phyloP scores from a whole-genome alignment of 306 rosid genomes.

The Purshia tridentata region DNA sequence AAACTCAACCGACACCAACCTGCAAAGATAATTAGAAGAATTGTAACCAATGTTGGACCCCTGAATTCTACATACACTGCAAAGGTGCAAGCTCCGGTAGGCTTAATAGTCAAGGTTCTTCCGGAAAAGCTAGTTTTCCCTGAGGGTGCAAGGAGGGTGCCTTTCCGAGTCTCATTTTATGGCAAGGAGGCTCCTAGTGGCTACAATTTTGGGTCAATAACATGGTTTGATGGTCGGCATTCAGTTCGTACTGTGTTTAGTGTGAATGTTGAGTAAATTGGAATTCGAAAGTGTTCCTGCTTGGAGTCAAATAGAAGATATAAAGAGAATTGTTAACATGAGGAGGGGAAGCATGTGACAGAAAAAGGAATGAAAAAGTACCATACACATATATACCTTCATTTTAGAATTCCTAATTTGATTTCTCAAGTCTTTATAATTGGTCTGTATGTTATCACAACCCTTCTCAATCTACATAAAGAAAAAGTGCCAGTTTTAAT shows the following conservation, averaged over 20 bases:
- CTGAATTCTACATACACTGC: conserved; percentile 63
- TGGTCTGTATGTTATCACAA: not conserved
- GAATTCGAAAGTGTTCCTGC: not conserved
- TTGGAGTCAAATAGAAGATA: not conserved
- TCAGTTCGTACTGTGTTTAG: conserved; percentile 64
- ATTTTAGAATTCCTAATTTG: not conserved
- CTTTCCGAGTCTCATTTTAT: conserved; percentile 61
- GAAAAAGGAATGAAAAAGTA: not conserved
- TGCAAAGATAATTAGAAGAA: conserved; percentile 50
- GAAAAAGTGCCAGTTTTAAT: not conserved
- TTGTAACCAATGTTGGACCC: conserved; percentile 75
- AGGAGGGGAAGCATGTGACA: not conserved
- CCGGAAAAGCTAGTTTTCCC: conserved; percentile 64
- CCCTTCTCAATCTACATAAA: no score
- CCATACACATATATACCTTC: not conserved
- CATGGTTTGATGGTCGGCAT: conserved; percentile 71
- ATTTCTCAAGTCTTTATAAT: not conserved
- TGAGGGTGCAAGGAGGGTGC: conserved; percentile 37
- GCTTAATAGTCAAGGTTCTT: conserved; percentile 55
- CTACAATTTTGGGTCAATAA: conserved; percentile 79
- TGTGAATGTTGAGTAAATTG: conserved; percentile 55
- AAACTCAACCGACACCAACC: conserved; percentile 44
- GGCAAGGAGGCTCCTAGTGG: conserved; percentile 62
- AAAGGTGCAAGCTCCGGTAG: conserved; percentile 57
- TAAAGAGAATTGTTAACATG: not conserved